Base-by-base conservation (phyloP, 1,284 basidiomycete species). In the Naganishia liquefaciens region DNA sequence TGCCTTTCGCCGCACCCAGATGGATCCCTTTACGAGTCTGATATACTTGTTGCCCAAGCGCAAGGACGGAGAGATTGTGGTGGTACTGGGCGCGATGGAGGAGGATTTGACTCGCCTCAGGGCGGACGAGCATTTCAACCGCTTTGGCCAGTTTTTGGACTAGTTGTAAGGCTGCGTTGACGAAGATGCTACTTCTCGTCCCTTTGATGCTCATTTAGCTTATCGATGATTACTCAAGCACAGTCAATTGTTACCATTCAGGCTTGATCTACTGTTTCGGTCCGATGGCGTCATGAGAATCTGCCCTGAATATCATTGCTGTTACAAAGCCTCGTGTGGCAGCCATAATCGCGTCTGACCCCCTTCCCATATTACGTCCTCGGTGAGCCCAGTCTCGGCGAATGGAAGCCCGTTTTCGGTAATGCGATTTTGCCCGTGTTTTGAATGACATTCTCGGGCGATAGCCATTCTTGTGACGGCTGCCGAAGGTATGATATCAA, bases 41-140 rank as follows among this genome's bases (percentile, higher is more conserved):
- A 52, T 62, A 23, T 62, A 6, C 39, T 43, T 62, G 21, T 43
- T 62, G 50, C 60, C 60, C 17, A 62, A 53, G 30, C 23, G 50
- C 13, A 42, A n/a, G 21, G 60, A 53, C 17, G 60, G 60, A 6
- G 39, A 62, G n/a, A 37, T 52, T 42, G 60, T 52, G 30, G 11
- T 53, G 5, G 40, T 39, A 9, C n/a, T 62, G 33, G 40, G 49
- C 40, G 50, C 50, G 2, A 19, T 50, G 50, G 25, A 52, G 49
- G 60, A 52, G 37, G 60, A 62, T 52, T 33, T 62, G 50, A 17
- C 13, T 1, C 23, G 37, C 23, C 28, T 62, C 37, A n/a, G 49
- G 37, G 19, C 25, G 33, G 60, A 62, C 30, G 9, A 52, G 25
- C 39, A 15, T 7, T 53, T 62, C 28, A 37, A 23, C 3, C 33